Evolutionary conservation across 306 rosid species (phyloP).

Genomic region (Astragalus membranaceus): DNA sequence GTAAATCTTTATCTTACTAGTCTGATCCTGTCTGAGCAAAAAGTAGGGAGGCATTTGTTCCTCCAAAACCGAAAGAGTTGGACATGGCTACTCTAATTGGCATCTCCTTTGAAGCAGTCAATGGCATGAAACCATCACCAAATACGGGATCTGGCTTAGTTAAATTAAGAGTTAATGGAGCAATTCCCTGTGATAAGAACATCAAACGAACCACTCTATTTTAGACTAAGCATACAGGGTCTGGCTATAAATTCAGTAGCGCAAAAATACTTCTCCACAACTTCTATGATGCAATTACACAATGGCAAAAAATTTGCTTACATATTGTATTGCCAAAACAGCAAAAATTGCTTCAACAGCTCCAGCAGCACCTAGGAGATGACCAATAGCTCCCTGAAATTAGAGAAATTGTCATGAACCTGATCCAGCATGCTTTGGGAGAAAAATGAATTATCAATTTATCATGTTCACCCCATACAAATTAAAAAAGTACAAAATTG

Average conservation of each 20-base stretch:
- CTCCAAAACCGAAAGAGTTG: conserved; percentile 94
- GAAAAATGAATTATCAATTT: conserved; percentile 1
- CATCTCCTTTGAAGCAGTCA: conserved; percentile 54
- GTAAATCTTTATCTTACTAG: background rate
- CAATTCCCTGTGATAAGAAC: conserved; percentile 60
- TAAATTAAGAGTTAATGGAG: conserved; percentile 87
- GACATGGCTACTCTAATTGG: conserved; percentile 71
- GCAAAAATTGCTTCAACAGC: conserved; percentile 97
- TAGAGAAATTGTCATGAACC: background rate
- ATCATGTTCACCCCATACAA: conserved; percentile 8
- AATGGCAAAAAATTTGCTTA: conserved; percentile 23
- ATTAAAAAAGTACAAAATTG: background rate
- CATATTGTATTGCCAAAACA: conserved; percentile 63
- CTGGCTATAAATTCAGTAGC: conserved; percentile 12
- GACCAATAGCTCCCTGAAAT: conserved; percentile 87
- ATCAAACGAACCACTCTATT: background rate
- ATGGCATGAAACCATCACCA: conserved; percentile 58
- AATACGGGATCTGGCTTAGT: conserved; percentile 75
- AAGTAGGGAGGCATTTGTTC: conserved; percentile 85
- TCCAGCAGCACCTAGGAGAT: conserved; percentile 95
- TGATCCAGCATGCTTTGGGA: background rate
- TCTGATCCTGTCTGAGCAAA: conserved; percentile 48
- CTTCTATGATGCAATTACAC: background rate
- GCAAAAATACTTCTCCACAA: conserved; percentile 9
- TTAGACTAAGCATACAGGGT: background rate